These are phyloP conservation scores for Talaromyces sp. DNA, from an alignment of 2,329 filamentous ascomycete species.

Conservation along the genomic window DNA sequence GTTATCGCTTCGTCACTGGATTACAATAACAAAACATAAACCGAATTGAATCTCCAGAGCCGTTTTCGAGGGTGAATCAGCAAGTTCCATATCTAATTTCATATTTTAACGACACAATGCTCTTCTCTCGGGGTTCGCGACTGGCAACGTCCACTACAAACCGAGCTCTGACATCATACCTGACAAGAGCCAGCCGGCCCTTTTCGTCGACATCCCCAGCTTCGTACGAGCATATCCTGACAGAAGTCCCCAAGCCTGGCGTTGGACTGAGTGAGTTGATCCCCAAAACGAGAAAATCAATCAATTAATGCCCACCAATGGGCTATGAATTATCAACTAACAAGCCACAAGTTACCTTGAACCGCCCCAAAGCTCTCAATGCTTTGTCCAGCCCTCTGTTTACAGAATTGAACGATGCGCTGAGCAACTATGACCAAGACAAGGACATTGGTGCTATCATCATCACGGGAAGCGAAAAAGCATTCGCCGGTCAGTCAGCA, in stretches of 20 bases:
- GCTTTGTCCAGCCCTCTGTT: conserved; percentile 89
- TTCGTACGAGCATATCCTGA: conserved; percentile 73
- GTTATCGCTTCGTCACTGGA: background rate
- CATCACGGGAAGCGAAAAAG: conserved; percentile 81
- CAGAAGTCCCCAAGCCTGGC: conserved; percentile 77
- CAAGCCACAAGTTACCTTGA: conserved; percentile 66
- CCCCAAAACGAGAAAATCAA: too few species aligned
- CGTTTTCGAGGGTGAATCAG: background rate
- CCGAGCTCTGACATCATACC: conserved; percentile 30
- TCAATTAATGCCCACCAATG: background rate
- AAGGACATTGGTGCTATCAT: conserved; percentile 69
- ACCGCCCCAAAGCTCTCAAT: conserved; percentile 93
- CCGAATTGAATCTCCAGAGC: background rate
- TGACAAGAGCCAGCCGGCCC: conserved; percentile 25
- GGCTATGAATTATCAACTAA: background rate
- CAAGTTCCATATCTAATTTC: background rate
- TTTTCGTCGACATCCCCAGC: conserved; percentile 40
- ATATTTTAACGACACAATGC: conserved; percentile 21
- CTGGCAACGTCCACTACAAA: conserved; percentile 54
- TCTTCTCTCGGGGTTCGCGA: conserved; percentile 49
- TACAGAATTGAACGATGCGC: conserved; percentile 75
- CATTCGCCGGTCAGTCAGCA: conserved; percentile 61
- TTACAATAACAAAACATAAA: background rate
- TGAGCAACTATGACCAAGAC: conserved; percentile 64
- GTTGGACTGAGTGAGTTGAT: conserved; percentile 84